Base-by-base conservation (phyloP, 2,329 filamentous ascomycete species). In the Aspergillus luchuensis region DNA sequence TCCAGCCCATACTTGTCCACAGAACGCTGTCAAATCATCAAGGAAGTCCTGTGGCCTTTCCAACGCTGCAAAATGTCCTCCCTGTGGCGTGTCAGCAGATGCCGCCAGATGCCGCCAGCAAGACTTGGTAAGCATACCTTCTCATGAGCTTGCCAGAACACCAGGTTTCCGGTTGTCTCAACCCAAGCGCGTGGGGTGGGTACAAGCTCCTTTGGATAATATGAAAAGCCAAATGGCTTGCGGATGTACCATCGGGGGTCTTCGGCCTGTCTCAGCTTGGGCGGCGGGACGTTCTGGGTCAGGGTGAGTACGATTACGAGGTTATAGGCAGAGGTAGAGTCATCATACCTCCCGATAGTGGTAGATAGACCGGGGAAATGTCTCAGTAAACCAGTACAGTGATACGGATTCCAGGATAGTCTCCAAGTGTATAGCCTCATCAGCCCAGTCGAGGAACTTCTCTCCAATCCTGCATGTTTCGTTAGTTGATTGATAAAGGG, bases 21-120 rank as follows among this genome's bases (percentile, higher is more conserved):
- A 64, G 59, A 77, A 78, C 3, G 66, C 66, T 61, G 75, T 74
- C 49, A 82, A 68, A 57, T 80, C 80, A 13, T 76, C 75, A 60
- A 81, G 79, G 38, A 84, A 66, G 1, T 76, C 68, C 60, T 75
- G 68, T 0, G 77, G 77, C 19, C 79, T 74, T 43, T 82, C 79
- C 5, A 79, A 69, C 1, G 77, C 76, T 2, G 84, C 82, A 66
- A 85, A 86, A 71, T 86, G 84, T 0, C 85, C 84, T 23, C 84
- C 84, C 67, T 75, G 33, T 15, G 43, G 2, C 58, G 47, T 39
- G 28, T 57, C 28, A 56, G 48, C 28, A 19, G 8, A n/a, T 21
- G 17, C 15, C 19, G 17, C 41, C 28, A 19, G 8, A n/a, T 21
- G 17, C 15, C 19, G 13, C 28, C 10, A 17, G 13, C 38, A 33